These are phyloP conservation scores for Sarocladiaceae sp. DNA, from an alignment of 2,329 filamentous ascomycete species.

Conservation along the genomic window DNA sequence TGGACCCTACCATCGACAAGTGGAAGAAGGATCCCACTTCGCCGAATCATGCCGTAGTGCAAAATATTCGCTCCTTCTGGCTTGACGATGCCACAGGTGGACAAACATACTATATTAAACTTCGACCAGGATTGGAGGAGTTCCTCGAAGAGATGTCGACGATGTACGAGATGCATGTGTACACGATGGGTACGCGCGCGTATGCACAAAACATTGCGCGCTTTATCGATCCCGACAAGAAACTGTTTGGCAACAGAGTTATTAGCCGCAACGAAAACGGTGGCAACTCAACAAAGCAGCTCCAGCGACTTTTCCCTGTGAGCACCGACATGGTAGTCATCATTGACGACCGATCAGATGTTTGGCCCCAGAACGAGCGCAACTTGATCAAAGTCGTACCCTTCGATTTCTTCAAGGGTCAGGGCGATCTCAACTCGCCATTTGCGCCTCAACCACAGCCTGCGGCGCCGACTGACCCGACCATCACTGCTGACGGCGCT, in stretches of 20 bases:
- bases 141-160: slow-evolving; percentile 76
- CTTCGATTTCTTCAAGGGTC: slow-evolving; percentile 97
- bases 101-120: slow-evolving; percentile 98
- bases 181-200: slow-evolving; percentile 98
- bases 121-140: slow-evolving; percentile 77
- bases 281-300: slow-evolving; percentile 82
- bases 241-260: slow-evolving; percentile 89
- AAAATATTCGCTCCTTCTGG: slow-evolving; percentile 84
- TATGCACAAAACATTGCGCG: slow-evolving; percentile 89
- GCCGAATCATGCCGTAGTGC: slow-evolving; percentile 86
- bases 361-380: slow-evolving; percentile 85
- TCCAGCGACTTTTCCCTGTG: slow-evolving; percentile 88
- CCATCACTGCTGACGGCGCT: not conserved
- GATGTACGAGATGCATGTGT: slow-evolving; percentile 93
- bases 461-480: slow-evolving; percentile 10
- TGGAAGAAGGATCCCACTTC: slow-evolving; percentile 88
- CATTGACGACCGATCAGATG: slow-evolving; percentile 94
- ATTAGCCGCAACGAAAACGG: slow-evolving; percentile 97
- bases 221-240: slow-evolving; percentile 86
- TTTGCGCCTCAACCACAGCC: slow-evolving; percentile 79
- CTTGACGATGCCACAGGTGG: slow-evolving; percentile 75
- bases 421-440: slow-evolving; percentile 97
- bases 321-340: slow-evolving; percentile 99
- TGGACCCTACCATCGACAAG: slow-evolving; percentile 92
- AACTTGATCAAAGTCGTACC: slow-evolving; percentile 94